A percentile compares a stretch with the other conserved stretches of the same genome.
phyloP scores from a whole-genome alignment of 177 flowering plant genomes.

The Telopea speciosissima region DNA sequence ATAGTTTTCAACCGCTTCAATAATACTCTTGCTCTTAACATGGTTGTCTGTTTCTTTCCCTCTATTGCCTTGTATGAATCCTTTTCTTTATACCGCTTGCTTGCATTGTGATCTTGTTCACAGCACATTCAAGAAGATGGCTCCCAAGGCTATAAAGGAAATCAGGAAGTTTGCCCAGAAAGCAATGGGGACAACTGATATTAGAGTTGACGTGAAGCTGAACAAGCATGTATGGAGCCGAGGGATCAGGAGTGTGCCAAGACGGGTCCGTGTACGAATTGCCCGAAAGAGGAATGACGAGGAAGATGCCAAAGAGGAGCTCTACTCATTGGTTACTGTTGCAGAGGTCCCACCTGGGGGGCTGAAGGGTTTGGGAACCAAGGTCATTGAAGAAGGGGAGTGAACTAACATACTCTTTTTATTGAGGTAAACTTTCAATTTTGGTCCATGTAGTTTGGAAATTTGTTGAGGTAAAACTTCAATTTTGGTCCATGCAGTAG shows the following conservation, averaged over 20 bases:
- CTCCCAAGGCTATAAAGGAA: conserved; percentile 33
- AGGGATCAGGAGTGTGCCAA: conserved; percentile 71
- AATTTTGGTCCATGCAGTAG: background rate
- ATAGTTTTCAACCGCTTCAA: too few relatives aligned
- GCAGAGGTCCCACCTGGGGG: conserved; percentile 68
- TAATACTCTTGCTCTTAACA: too few relatives aligned
- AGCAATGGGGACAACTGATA: conserved; percentile 81
- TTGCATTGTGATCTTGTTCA: background rate
- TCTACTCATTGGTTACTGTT: conserved; percentile 76
- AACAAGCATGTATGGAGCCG: conserved; percentile 81
- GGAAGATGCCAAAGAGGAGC: conserved; percentile 88
- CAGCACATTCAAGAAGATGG: conserved; percentile 50
- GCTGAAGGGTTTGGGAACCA: conserved; percentile 58
- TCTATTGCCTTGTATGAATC: too few relatives aligned
- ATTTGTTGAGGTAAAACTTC: background rate
- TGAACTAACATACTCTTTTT: background rate
- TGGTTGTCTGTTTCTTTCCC: too few relatives aligned
- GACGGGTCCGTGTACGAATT: conserved; percentile 61
- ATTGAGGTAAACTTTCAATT: background rate
- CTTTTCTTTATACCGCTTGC: background rate
- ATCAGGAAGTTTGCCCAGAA: conserved; percentile 71
- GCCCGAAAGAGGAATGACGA: conserved; percentile 83
- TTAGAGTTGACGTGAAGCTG: conserved; percentile 74
- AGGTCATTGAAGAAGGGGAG: conserved; percentile 25
- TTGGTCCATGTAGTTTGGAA: background rate